Conservation (phyloP, 73 alveolate species). For the Paramecium caudatum region DNA sequence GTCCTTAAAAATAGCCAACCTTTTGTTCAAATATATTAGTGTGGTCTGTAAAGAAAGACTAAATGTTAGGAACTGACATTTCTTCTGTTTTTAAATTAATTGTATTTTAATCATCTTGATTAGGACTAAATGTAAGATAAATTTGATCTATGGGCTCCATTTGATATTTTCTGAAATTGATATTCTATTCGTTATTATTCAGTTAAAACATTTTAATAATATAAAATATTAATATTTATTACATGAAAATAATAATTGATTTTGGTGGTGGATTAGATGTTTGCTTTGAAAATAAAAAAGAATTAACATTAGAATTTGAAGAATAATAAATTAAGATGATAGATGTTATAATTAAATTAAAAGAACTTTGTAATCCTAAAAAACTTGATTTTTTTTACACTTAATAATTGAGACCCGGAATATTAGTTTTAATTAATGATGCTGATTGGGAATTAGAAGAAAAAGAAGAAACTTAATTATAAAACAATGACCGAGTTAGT, state of each 20-base stretch:
- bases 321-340: slow-evolving; percentile 65
- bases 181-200: slow-evolving; percentile 30
- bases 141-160: slow-evolving; percentile 35
- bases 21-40: slow-evolving; percentile 17
- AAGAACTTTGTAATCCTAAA: slow-evolving; percentile 9
- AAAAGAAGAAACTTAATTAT: slow-evolving; percentile 81
- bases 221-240: neutral
- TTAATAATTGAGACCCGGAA: slow-evolving; percentile 89
- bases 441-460: slow-evolving; percentile 97
- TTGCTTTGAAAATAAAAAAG: slow-evolving; percentile 64
- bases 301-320: slow-evolving; percentile 45
- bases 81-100: slow-evolving; percentile 39
- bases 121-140: slow-evolving; percentile 15
- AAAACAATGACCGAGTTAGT: slow-evolving; percentile 86
- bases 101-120: slow-evolving; percentile 24
- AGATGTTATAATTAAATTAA: slow-evolving; percentile 36
- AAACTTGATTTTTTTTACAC: slow-evolving; percentile 67
- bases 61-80: slow-evolving; percentile 1
- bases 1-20: slow-evolving; percentile 29
- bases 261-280: slow-evolving; percentile 72
- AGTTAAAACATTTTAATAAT: slow-evolving; percentile 21
- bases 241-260: slow-evolving; percentile 40
- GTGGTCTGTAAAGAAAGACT: slow-evolving; percentile 23
- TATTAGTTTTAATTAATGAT: slow-evolving; percentile 93
- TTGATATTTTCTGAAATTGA: slow-evolving; percentile 31